Evolutionary conservation across 768 basidiomycete genomes (phyloP).

Genomic region (Kwoniella mangroviensis): DNA sequence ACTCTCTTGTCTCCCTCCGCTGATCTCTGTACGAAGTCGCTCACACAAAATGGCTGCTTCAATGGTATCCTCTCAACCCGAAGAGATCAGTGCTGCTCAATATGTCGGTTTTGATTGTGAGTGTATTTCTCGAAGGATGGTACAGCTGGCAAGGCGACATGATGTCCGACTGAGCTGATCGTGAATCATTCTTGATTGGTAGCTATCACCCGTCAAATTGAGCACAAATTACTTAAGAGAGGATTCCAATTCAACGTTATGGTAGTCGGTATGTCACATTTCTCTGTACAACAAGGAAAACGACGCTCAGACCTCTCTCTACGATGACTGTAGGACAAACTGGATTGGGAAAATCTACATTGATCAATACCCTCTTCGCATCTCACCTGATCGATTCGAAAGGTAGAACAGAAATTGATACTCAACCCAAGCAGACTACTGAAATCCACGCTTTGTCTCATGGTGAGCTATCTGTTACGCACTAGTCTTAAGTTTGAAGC

Average conservation of each 20-base stretch:
- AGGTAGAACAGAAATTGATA: slow-evolving; percentile 84
- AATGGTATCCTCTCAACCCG: slow-evolving; percentile 55
- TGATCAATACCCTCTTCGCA: slow-evolving; percentile 99
- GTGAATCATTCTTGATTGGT: not conserved
- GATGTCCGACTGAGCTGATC: not conserved
- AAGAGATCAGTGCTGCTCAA: slow-evolving; percentile 86
- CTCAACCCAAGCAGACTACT: slow-evolving; percentile 91
- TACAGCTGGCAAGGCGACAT: not conserved
- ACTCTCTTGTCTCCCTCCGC: not conserved
- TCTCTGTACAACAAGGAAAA: not conserved
- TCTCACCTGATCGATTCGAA: slow-evolving; percentile 98
- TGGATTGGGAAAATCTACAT: slow-evolving; percentile 95
- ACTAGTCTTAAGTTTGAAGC: not conserved
- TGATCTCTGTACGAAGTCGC: too few species aligned
- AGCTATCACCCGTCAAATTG: slow-evolving; percentile 92
- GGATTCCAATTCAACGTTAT: slow-evolving; percentile 99
- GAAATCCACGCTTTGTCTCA: slow-evolving; percentile 95
- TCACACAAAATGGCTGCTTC: slow-evolving; percentile 60
- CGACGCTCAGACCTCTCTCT: not conserved
- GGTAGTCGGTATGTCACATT: slow-evolving; percentile 73
- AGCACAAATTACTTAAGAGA: slow-evolving; percentile 98
- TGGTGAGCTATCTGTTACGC: slow-evolving; percentile 64
- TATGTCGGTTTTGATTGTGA: slow-evolving; percentile 93
- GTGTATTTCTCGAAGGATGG: slow-evolving; percentile 12
- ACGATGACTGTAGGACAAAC: slow-evolving; percentile 75